A percentile compares a stretch with the other conserved stretches of the same genome.
phyloP scores from a whole-genome alignment of 108 stramenopile genomes.

The Thalassiosira profunda region DNA sequence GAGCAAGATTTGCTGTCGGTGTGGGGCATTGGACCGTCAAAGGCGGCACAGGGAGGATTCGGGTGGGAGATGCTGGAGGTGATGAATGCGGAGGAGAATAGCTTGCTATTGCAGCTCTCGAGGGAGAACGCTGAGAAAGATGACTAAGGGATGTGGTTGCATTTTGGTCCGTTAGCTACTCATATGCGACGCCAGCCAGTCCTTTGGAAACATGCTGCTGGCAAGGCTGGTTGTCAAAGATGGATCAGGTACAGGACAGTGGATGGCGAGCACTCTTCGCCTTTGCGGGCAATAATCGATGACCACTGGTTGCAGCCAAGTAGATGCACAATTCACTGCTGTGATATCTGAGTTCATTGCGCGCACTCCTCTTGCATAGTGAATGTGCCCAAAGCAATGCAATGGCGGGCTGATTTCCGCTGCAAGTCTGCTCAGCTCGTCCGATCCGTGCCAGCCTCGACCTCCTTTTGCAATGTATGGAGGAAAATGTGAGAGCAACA shows the following conservation, averaged over 20 bases:
- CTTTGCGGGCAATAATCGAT: conserved; percentile 2
- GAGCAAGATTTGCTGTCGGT: conserved; percentile 22
- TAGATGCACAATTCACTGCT: conserved; percentile 10
- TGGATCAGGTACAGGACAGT: conserved; percentile 5
- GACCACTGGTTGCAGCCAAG: conserved; percentile 11
- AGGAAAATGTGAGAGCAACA: conserved; percentile 7
- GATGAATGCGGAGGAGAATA: conserved; percentile 2
- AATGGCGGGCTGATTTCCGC: neutral
- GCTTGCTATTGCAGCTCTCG: conserved; percentile 6
- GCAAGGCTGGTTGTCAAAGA: neutral
- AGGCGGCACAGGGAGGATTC: conserved; percentile 19
- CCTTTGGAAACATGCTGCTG: neutral
- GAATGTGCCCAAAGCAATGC: conserved; percentile 24
- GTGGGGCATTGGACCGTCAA: conserved; percentile 37
- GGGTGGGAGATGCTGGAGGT: conserved; percentile 37
- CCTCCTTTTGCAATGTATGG: conserved; percentile 5
- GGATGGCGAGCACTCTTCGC: neutral
- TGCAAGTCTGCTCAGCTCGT: neutral
- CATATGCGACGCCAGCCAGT: no score
- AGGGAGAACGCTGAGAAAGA: neutral
- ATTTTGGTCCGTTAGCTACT: no score
- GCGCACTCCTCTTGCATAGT: conserved; percentile 4
- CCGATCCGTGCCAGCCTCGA: conserved; percentile 10
- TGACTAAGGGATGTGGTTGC: no score
- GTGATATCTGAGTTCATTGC: neutral